These are phyloP conservation scores for Polygonum maritimum DNA, from an alignment of 148 eudicot genomes.

Conservation along the genomic window DNA sequence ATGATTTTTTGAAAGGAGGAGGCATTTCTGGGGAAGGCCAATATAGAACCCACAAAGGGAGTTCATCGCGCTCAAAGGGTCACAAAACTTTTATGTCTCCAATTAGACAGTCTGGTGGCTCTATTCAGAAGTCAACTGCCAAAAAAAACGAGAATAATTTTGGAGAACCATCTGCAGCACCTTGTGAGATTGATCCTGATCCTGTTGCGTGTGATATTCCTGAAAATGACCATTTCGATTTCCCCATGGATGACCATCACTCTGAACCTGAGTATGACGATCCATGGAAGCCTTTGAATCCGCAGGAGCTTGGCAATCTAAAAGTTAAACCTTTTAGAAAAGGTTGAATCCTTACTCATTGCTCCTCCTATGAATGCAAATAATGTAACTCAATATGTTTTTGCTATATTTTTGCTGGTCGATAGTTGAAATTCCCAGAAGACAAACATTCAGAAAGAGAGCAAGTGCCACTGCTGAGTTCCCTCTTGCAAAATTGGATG, in stretches of 20 bases:
- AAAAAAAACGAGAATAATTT: constrained; percentile 37
- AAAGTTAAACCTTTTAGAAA: constrained; percentile 76
- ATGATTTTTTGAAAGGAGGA: constrained; percentile 41
- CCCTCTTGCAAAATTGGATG: constrained; percentile 66
- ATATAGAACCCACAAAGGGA: constrained; percentile 26
- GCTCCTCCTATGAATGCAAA: neutral
- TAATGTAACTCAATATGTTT: constrained; percentile 6
- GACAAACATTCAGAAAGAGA: constrained; percentile 21
- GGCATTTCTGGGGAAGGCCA: constrained; percentile 41
- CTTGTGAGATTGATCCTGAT: constrained; percentile 27
- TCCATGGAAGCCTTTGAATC: constrained; percentile 93
- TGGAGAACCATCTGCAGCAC: constrained; percentile 24
- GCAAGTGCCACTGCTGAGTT: constrained; percentile 33
- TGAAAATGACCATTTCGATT: constrained; percentile 30
- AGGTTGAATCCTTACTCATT: constrained; percentile 30
- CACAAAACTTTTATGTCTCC: constrained; percentile 69
- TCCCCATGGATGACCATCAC: constrained; percentile 40
- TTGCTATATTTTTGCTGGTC: constrained; percentile 12
- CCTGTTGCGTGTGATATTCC: constrained; percentile 26
- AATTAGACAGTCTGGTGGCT: constrained; percentile 41
- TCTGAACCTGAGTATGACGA: constrained; percentile 50
- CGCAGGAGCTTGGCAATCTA: constrained; percentile 81
- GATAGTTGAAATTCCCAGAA: constrained; percentile 51
- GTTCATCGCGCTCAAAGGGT: constrained; percentile 49
- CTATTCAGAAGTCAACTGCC: constrained; percentile 38